Evolutionary conservation across 441 rosid species (phyloP), one percentile per base, ranked within the genome.

Genomic region (Gossypium lobatum): DNA sequence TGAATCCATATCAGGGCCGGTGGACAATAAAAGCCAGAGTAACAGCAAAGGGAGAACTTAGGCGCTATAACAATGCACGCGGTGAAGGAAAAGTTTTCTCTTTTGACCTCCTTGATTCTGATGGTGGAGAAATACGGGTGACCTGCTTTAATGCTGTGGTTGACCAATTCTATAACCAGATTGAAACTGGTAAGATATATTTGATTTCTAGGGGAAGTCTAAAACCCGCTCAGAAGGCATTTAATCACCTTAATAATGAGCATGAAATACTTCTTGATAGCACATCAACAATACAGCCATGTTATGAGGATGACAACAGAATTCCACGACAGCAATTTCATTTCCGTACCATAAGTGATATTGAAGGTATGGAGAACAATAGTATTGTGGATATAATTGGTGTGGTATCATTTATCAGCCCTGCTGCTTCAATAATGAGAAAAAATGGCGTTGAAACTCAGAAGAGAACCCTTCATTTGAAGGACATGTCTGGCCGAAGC

Each of bases 11-110:
- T 77, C 92, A 83, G 75, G 87, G 91, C 26, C 80, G 92, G 79
- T 92, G 98, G 98, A 86, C 95, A 3, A 85, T 94, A 50, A 94
- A 89, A 87, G 98, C 93, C 14, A 86, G 97, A 69, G 98, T 92
- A 77, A 88, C 97, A 11, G 80, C 85, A 57, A 94, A 94, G 79
- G 87, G 82, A 34, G 97, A 87, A 45, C 85, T 92, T 8, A 83
- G 91, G 72, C 91, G 84, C 76, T 94, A 87, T 66, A 89, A 78
- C 77, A 91, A 86, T 82, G 68, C 83, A 0, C 93, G 93, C 50
- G 98, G 97, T 14, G 95, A 91, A 26, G 97, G 96, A 23, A 92
- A 89, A 69, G 91, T 94, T 21, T 92, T 94, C 82, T 88, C 89
- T 67, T 94, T 91, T 66, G 98, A 94, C 81, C 90, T 92, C 60